Base-by-base conservation (phyloP, 495 filamentous ascomycete species). In the Lasiosphaeria miniovina region DNA sequence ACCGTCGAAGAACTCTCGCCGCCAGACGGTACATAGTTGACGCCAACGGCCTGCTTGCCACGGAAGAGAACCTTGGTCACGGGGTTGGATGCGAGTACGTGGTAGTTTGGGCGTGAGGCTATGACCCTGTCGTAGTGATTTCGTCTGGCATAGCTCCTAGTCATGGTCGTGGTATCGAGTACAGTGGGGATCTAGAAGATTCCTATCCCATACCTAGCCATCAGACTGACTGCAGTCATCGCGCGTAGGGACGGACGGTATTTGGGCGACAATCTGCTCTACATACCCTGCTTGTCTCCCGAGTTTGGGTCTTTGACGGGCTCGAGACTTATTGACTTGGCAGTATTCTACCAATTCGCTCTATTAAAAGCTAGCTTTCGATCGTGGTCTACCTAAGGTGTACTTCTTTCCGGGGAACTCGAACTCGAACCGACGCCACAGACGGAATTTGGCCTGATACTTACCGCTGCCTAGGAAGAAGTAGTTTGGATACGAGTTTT, bases 51-150 rank as follows among this genome's bases (percentile, higher is more conserved):
- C 43, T 66, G 56, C 35, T 74, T 72, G 36, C 65, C 58, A 4
- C 71, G 67, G 51, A 83, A 73, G 15, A 78, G 56, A 24, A 84
- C 67, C 57, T 76, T 83, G 35, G 69, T 60, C 0, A 84, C 80
- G 0, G 74, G 49, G n/a, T 73, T 74, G 7, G 72, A 69, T 0
- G 77, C 74, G 17, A 80, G 58, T 2, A 83, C 58, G 45, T 74
- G 65, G 33, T 82, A 72, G 55, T 84, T 84, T 3, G 73, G 61
- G 17, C 80, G 58, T 4, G 70, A 64, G 17, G 67, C 63, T 10
- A 64, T 67, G 34, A 75, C 71, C 0, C 63, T 38, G 15, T 70
- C 66, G 46, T 74, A 74, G 63, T 80, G 78, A 10, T 71, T 71
- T n/a, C 63, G 62, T 9, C 58, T 65, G 10, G 76, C 68, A 68